Evolutionary conservation across 805 yeast genomes (phyloP).

Genomic region (Ogataea kodamae): DNA sequence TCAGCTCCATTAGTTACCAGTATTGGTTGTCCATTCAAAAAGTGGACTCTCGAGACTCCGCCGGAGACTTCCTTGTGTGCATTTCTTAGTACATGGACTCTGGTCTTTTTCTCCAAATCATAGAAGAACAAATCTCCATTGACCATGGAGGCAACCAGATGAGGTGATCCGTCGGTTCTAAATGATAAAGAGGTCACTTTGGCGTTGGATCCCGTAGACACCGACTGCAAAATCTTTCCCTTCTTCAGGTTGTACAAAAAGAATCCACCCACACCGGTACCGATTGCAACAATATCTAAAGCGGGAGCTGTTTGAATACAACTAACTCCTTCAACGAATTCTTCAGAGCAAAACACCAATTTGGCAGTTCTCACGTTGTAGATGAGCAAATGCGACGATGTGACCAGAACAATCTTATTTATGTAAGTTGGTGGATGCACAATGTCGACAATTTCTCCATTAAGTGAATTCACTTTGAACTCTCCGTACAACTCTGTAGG

Average conservation of each 20-base stretch:
- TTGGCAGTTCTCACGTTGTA: slow-evolving; percentile 78
- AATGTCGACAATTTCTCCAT: slow-evolving; percentile 68
- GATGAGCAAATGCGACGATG: slow-evolving; percentile 57
- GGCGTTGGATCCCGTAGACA: slow-evolving; percentile 40
- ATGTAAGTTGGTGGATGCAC: slow-evolving; percentile 88
- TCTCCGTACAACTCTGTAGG: slow-evolving; percentile 68
- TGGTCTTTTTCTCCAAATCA: slow-evolving; percentile 66
- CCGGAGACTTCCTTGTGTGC: slow-evolving; percentile 74
- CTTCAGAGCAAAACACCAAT: slow-evolving; percentile 47
- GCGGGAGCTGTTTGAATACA: slow-evolving; percentile 83
- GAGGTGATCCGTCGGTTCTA: slow-evolving; percentile 86
- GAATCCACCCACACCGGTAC: slow-evolving; percentile 65
- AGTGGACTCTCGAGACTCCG: slow-evolving; percentile 70
- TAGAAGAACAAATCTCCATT: slow-evolving; percentile 84
- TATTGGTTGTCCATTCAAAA: slow-evolving; percentile 89
- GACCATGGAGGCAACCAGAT: slow-evolving; percentile 72
- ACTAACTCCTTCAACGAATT: slow-evolving; percentile 56
- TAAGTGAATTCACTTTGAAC: slow-evolving; percentile 52
- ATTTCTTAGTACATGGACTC: slow-evolving; percentile 71
- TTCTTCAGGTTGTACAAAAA: slow-evolving; percentile 63
- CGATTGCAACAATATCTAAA: slow-evolving; percentile 77
- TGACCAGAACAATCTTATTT: slow-evolving; percentile 84
- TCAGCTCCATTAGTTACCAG: slow-evolving; percentile 88
- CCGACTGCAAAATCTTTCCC: slow-evolving; percentile 53
- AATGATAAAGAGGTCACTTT: slow-evolving; percentile 66